These are phyloP conservation scores for Phytophthora idaei DNA, from an alignment of 352 stramenopile genomes.

Conservation along the genomic window DNA sequence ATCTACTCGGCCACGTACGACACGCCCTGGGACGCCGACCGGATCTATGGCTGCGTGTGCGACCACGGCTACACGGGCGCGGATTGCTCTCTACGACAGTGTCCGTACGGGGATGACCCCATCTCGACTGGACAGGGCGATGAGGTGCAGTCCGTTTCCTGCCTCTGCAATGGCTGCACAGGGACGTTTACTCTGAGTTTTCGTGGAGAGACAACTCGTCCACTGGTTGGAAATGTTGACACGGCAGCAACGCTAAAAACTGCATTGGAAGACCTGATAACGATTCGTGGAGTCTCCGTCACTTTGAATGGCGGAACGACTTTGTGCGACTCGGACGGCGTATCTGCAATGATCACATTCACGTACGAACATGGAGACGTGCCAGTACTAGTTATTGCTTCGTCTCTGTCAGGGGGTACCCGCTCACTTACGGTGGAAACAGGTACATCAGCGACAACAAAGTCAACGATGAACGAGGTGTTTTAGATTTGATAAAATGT, in stretches of 20 bases:
- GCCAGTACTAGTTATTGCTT: slow-evolving; percentile 46
- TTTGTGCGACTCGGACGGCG: slow-evolving; percentile 57
- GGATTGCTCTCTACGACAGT: slow-evolving; percentile 86
- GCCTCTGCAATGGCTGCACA: slow-evolving; percentile 56
- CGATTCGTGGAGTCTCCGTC: slow-evolving; percentile 58
- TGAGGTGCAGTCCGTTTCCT: slow-evolving; percentile 84
- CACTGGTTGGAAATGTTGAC: slow-evolving; percentile 46
- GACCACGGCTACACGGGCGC: slow-evolving; percentile 89
- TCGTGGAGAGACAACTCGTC: slow-evolving; percentile 53
- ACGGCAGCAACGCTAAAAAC: slow-evolving; percentile 49
- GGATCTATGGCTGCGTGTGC: slow-evolving; percentile 88
- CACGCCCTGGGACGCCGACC: slow-evolving; percentile 83
- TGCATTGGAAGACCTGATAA: slow-evolving; percentile 56
- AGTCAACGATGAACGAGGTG: neutral
- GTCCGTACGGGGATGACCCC: slow-evolving; percentile 88
- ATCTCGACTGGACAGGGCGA: slow-evolving; percentile 72
- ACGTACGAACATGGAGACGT: slow-evolving; percentile 71
- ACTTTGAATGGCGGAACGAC: slow-evolving; percentile 47
- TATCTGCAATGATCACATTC: slow-evolving; percentile 72
- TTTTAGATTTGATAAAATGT: neutral
- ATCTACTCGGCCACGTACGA: slow-evolving; percentile 62
- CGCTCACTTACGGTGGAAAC: slow-evolving; percentile 44
- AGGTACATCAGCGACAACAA: slow-evolving; percentile 17
- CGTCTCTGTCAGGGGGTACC: slow-evolving; percentile 40
- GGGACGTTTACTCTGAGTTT: slow-evolving; percentile 74